Evolutionary conservation across 139 green algal species (phyloP).

Genomic region (Gonium pectorale): DNA sequence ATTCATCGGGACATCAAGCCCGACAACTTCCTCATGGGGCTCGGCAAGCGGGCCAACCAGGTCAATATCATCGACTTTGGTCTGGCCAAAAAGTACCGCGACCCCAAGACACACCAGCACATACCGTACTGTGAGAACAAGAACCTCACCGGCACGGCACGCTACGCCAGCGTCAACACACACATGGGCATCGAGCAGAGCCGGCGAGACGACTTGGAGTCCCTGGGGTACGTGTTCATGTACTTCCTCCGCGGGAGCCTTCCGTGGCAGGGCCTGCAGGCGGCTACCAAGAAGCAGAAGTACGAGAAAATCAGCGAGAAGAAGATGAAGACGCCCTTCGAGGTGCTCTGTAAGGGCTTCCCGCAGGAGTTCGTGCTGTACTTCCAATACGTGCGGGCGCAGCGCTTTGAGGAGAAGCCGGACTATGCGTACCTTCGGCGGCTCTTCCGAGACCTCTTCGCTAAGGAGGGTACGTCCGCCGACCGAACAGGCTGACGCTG

Average conservation of each 20-base stretch:
- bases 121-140: conserved; percentile 99
- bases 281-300: conserved; percentile 99
- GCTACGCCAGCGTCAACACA: conserved; percentile 98
- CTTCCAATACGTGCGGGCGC: conserved; percentile 94
- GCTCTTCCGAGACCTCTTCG: conserved; percentile 98
- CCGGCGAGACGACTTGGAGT: conserved; percentile 74
- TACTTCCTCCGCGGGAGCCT: conserved; percentile 97
- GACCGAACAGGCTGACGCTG: no score
- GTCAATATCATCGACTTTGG: conserved; percentile 99
- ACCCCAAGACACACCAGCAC: conserved; percentile 98
- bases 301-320: conserved; percentile 99
- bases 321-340: conserved; percentile 98
- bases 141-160: conserved; percentile 95
- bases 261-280: conserved; percentile 91
- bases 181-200: conserved; percentile 99
- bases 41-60: conserved; percentile 94
- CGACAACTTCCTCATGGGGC: conserved; percentile 99
- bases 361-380: conserved; percentile 95
- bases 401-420: conserved; percentile 84
- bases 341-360: conserved; percentile 96
- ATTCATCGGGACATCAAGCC: conserved; percentile 99
- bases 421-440: conserved; percentile 98
- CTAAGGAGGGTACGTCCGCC: conserved; percentile 87
- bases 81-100: conserved; percentile 98
- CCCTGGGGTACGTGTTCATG: conserved; percentile 96